Conservation (phyloP, 305 asterid species). For the Rubia peregrina region DNA sequence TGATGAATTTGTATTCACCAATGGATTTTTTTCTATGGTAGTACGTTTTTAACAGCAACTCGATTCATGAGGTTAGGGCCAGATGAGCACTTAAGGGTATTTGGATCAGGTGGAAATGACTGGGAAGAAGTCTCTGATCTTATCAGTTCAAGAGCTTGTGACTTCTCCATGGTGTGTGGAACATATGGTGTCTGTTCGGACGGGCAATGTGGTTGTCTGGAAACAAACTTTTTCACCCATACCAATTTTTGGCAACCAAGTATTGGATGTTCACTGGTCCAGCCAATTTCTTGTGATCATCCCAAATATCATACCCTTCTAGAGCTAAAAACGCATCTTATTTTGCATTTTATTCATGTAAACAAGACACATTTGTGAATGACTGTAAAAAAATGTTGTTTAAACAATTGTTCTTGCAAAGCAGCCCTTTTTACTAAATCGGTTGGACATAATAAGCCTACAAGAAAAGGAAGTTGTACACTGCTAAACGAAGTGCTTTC, state of each 20-base stretch:
- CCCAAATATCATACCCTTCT: conserved; percentile 9
- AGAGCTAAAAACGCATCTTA: conserved; percentile 13
- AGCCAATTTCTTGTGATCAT: conserved; percentile 17
- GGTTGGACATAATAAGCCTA: not conserved
- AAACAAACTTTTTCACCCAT: conserved; percentile 3
- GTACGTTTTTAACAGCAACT: not conserved
- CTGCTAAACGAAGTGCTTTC: conserved; percentile 5
- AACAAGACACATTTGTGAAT: conserved; percentile 6
- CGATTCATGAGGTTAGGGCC: conserved; percentile 1
- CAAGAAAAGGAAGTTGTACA: not conserved
- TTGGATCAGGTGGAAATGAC: not conserved
- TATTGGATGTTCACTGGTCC: conserved; percentile 13
- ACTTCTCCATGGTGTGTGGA: conserved; percentile 10
- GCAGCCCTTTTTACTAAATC: not conserved
- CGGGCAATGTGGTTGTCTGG: conserved; percentile 4
- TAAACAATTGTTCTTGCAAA: conserved; percentile 7
- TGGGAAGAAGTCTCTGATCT: conserved; percentile 1
- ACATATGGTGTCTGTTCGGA: conserved; percentile 1
- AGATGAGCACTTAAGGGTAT: conserved; percentile 5
- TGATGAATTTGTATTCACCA: not conserved
- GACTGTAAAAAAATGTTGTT: conserved; percentile 5
- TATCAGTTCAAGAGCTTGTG: not conserved
- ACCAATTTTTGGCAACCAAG: not conserved
- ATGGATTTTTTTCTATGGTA: not conserved
- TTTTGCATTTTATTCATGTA: not conserved